These are phyloP conservation scores for Parietichytrium sp. DNA, from an alignment of 108 stramenopile genomes.

Conservation along the genomic window DNA sequence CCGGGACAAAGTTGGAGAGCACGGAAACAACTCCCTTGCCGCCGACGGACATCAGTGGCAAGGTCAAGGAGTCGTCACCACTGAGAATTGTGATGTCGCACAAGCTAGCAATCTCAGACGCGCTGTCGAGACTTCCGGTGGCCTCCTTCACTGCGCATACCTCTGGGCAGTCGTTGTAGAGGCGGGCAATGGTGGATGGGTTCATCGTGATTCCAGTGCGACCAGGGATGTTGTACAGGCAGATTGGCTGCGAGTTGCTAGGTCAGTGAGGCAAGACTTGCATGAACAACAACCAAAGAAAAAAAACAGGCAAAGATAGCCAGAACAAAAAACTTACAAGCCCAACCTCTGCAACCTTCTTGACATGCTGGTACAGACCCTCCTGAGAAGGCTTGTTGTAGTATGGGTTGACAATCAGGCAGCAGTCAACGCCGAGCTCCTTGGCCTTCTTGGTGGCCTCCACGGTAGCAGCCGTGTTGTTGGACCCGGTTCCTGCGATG, in stretches of 20 bases:
- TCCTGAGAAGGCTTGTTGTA: constrained; percentile 88
- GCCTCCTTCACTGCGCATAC: constrained; percentile 85
- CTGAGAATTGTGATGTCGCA: neutral
- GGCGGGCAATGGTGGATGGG: constrained; percentile 47
- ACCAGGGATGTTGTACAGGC: constrained; percentile 88
- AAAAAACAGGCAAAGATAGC: no score
- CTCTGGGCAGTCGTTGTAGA: constrained; percentile 63
- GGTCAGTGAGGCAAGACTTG: constrained; percentile 57
- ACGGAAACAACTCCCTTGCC: constrained; percentile 33
- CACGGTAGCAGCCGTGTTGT: constrained; percentile 66
- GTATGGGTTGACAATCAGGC: constrained; percentile 84
- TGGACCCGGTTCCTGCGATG: constrained; percentile 50
- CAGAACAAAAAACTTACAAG: no score
- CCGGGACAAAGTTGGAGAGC: constrained; percentile 19
- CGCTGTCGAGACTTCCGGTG: constrained; percentile 57
- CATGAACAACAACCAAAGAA: no score
- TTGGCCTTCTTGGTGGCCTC: constrained; percentile 77
- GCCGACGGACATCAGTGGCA: constrained; percentile 37
- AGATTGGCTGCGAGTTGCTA: no score
- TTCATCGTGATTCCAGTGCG: constrained; percentile 66
- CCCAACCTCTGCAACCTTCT: constrained; percentile 67
- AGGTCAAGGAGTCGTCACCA: constrained; percentile 30
- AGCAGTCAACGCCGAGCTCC: constrained; percentile 81
- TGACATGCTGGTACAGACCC: constrained; percentile 76
- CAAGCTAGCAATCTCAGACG: neutral